Evolutionary conservation across 1,284 basidiomycete genomes (phyloP).

Genomic region (Cutaneotrichosporon mucoides): DNA sequence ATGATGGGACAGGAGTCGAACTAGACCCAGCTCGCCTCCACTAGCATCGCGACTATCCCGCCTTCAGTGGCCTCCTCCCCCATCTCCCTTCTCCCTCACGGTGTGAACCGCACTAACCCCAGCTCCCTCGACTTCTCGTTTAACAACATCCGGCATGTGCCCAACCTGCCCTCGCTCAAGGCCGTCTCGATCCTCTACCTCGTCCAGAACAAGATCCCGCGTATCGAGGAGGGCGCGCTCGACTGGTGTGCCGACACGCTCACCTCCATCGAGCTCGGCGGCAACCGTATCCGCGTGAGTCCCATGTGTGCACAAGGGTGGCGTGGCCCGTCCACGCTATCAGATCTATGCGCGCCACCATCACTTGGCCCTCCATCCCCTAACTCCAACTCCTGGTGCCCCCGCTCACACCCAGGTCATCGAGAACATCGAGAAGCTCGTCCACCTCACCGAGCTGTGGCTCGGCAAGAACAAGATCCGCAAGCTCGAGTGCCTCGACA

Average conservation of each 20-base stretch:
- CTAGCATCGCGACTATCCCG: too few species aligned
- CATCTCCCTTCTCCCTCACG: too few species aligned
- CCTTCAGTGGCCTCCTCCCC: too few species aligned
- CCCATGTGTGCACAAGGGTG: constrained; percentile 1
- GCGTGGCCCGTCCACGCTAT: neutral
- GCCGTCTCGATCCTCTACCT: constrained; percentile 77
- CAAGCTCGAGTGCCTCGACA: constrained; percentile 69
- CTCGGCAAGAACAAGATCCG: constrained; percentile 96
- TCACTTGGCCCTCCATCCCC: too few species aligned
- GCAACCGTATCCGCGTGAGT: constrained; percentile 78
- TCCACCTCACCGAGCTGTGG: constrained; percentile 88
- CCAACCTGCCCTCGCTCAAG: constrained; percentile 57
- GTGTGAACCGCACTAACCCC: too few species aligned
- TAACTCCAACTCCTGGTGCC: too few species aligned
- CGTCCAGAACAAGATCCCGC: constrained; percentile 91
- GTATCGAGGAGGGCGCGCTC: constrained; percentile 62
- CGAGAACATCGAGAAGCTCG: constrained; percentile 76
- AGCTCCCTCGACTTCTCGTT: constrained; percentile 91
- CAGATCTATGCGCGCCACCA: too few species aligned
- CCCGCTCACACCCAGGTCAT: constrained; percentile 63
- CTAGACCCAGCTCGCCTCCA: too few species aligned
- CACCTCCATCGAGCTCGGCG: constrained; percentile 84
- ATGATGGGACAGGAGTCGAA: too few species aligned
- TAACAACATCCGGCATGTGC: constrained; percentile 70
- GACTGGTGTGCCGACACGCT: constrained; percentile 60